Evolutionary conservation across 2,329 filamentous ascomycete species (phyloP).

Genomic region (Pleoardoris graminearum): DNA sequence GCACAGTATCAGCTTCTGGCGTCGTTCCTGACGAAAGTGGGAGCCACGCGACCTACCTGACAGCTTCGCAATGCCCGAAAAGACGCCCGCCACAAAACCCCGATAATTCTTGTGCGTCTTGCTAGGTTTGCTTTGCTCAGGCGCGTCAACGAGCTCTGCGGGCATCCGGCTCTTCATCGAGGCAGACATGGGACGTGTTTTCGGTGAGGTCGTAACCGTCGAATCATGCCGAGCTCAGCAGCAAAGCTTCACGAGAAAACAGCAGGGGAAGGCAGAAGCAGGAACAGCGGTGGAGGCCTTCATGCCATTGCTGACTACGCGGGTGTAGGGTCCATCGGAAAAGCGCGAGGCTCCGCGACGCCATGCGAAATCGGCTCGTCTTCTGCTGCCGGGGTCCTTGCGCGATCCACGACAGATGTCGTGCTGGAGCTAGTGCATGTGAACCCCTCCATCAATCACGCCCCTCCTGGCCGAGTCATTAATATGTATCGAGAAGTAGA

Average conservation of each 20-base stretch:
- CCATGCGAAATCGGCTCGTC: conserved; percentile 27
- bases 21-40: background rate
- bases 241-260: background rate
- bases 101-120: conserved; percentile 69
- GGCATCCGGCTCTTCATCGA: conserved; percentile 38
- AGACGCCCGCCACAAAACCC: conserved; percentile 96
- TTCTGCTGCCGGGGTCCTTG: conserved; percentile 5
- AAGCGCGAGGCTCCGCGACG: conserved; percentile 39
- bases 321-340: conserved; percentile 21
- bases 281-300: conserved; percentile 9
- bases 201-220: conserved; percentile 4
- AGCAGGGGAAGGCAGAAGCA: background rate
- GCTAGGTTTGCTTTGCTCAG: conserved; percentile 27
- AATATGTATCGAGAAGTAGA: background rate
- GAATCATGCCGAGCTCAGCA: conserved; percentile 8
- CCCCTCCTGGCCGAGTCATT: background rate
- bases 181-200: conserved; percentile 38
- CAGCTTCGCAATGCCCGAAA: conserved; percentile 90
- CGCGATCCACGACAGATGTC: background rate
- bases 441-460: conserved; percentile 4
- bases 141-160: conserved; percentile 30
- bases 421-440: conserved; percentile 1
- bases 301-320: conserved; percentile 12
- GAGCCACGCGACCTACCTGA: conserved; percentile 61
- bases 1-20: conserved; percentile 17